Evolutionary conservation across 441 rosid species (phyloP), one percentile per base, ranked within the genome.

Genomic region (Pelargonium fulgidum): DNA sequence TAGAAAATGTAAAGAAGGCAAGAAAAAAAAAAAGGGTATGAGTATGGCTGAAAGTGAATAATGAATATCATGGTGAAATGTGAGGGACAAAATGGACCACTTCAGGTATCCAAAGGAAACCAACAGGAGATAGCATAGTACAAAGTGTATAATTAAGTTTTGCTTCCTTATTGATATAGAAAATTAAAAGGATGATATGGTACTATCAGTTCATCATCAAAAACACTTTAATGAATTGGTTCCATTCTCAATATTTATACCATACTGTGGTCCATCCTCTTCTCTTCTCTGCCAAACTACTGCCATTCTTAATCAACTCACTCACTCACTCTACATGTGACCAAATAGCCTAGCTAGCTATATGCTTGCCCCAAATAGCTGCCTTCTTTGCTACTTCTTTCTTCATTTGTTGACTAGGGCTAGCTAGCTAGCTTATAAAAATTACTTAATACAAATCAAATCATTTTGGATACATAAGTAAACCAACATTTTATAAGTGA

Each of bases 1-100:
- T 26, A 26, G 33, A 26, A 26, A 26, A 26, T 26, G n/a, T n/a
- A n/a, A n/a, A n/a, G n/a, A n/a, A n/a, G n/a, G n/a, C n/a, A n/a
- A n/a, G n/a, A n/a, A n/a, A n/a, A n/a, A n/a, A n/a, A n/a, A n/a
- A n/a, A n/a, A n/a, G n/a, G n/a, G n/a, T 22, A 22, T 22, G 4
- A 29, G 4, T 50, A 50, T 19, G 58, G 19, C 1, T 52, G 20
- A 52, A 14, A 52, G 59, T 52, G 59, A 52, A 52, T 14, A 52
- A 52, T 33, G 39, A 33, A 33, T 33, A 33, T 16, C 59, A 52
- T 16, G 4, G 59, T 52, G 59, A 52, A 52, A 33, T 33, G 59
- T n/a, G 59, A 52, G 59, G 59, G 59, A 52, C 22, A 16, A 52
- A 52, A 52, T 52, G 59, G 59, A 52, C 59, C 59, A 52, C 59